These are phyloP conservation scores for Globisporangium heterothallicum DNA, from an alignment of 352 stramenopile genomes.

Conservation along the genomic window DNA sequence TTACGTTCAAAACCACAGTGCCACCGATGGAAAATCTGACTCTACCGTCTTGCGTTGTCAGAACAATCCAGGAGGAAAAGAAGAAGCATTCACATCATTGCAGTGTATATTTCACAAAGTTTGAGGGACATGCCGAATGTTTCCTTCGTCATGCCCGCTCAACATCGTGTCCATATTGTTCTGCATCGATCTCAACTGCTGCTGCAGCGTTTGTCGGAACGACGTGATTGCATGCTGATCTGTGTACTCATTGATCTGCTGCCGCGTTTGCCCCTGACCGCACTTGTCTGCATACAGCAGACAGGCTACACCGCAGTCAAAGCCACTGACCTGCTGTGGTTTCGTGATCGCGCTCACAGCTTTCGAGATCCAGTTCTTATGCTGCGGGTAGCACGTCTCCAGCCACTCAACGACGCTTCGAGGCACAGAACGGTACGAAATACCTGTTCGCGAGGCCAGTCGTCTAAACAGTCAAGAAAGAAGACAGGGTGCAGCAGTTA, in stretches of 20 bases:
- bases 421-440: constrained; percentile 74
- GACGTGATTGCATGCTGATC: constrained; percentile 69
- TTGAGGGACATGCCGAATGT: no score
- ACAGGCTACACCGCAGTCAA: constrained; percentile 86
- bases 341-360: constrained; percentile 72
- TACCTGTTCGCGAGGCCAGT: constrained; percentile 44
- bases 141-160: not conserved
- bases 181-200: constrained; percentile 20
- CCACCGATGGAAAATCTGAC: no score
- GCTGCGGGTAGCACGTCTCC: constrained; percentile 65
- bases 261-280: constrained; percentile 41
- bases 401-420: constrained; percentile 81
- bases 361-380: constrained; percentile 44
- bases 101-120: no score
- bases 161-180: constrained; percentile 6
- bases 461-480: constrained; percentile 18
- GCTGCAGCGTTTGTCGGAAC: constrained; percentile 52
- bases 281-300: constrained; percentile 87
- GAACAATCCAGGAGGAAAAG: no score
- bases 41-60: no score
- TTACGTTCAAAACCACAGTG: no score
- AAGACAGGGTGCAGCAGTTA: not conserved
- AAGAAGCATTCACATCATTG: not conserved
- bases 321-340: constrained; percentile 86
- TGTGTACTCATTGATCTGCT: constrained; percentile 59